Conservation (phyloP, 2,329 filamentous ascomycete species). For the Geosmithia flava region DNA sequence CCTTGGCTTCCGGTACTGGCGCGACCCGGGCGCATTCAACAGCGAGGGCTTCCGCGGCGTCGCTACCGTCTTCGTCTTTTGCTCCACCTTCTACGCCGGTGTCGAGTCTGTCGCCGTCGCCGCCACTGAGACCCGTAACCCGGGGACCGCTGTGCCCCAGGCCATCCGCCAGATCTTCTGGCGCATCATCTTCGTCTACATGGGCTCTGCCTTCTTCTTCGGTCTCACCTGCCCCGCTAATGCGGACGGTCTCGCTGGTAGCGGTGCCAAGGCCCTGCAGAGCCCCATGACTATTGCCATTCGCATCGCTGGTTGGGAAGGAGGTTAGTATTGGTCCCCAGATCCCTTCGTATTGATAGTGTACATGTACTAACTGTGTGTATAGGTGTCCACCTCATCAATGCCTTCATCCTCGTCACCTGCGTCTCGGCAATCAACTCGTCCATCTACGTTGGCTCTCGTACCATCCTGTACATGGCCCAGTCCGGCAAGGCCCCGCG, state of each 20-base stretch:
- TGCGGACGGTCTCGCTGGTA: conserved; percentile 48
- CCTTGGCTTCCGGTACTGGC: conserved; percentile 62
- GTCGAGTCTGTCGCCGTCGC: conserved; percentile 52
- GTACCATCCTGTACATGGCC: conserved; percentile 66
- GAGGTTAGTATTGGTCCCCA: conserved; percentile 26
- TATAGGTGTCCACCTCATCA: conserved; percentile 55
- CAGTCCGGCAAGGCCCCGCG: conserved; percentile 59
- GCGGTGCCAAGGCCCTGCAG: conserved; percentile 49
- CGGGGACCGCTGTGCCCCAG: conserved; percentile 39
- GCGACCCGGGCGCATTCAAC: conserved; percentile 55
- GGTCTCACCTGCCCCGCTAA: conserved; percentile 63
- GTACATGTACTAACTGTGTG: background rate
- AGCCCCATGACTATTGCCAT: conserved; percentile 66
- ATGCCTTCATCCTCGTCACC: conserved; percentile 63
- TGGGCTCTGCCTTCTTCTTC: conserved; percentile 63
- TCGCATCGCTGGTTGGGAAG: conserved; percentile 60
- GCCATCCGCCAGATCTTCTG: conserved; percentile 50
- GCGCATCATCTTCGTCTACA: conserved; percentile 50
- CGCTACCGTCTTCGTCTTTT: conserved; percentile 55
- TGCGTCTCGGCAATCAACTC: conserved; percentile 62
- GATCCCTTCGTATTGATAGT: background rate
- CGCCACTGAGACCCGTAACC: conserved; percentile 48
- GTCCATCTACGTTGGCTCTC: conserved; percentile 65
- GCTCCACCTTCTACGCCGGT: conserved; percentile 59
- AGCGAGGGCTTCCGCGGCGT: conserved; percentile 55